A percentile compares a stretch with the other conserved stretches of the same genome.
phyloP scores from a whole-genome alignment of 2,329 filamentous ascomycete species.

The Penicillium thymicola region DNA sequence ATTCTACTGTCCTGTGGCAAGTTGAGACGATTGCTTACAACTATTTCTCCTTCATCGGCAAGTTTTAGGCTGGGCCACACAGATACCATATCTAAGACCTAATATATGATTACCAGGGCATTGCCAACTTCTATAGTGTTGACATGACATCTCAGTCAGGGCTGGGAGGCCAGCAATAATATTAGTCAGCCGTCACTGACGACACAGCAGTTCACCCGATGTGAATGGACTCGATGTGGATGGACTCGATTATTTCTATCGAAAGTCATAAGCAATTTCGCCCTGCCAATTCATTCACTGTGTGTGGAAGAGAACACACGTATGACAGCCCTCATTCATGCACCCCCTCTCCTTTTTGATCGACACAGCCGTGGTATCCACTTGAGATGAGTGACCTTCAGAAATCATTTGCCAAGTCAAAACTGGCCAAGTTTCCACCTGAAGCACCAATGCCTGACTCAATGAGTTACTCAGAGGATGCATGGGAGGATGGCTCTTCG shows the following conservation, averaged over 20 bases:
- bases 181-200: neutral
- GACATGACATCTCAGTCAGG: neutral
- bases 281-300: too few species aligned
- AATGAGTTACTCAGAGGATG: constrained; percentile 29
- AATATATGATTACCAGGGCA: neutral
- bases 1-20: too few species aligned
- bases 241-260: neutral
- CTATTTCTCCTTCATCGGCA: too few species aligned
- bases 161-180: neutral
- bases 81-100: too few species aligned
- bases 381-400: constrained; percentile 73
- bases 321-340: neutral
- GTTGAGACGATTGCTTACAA: too few species aligned
- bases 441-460: constrained; percentile 50
- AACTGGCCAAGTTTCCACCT: constrained; percentile 62
- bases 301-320: neutral
- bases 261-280: neutral
- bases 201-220: neutral
- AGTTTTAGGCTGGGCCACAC: too few species aligned
- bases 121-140: neutral
- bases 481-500: constrained; percentile 62
- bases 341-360: neutral
- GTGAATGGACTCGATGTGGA: neutral
- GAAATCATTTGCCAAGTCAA: constrained; percentile 72
- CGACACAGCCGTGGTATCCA: constrained; percentile 5